These are phyloP conservation scores for Acorus calamus DNA, from an alignment of 106 monocot genomes.

Conservation along the genomic window DNA sequence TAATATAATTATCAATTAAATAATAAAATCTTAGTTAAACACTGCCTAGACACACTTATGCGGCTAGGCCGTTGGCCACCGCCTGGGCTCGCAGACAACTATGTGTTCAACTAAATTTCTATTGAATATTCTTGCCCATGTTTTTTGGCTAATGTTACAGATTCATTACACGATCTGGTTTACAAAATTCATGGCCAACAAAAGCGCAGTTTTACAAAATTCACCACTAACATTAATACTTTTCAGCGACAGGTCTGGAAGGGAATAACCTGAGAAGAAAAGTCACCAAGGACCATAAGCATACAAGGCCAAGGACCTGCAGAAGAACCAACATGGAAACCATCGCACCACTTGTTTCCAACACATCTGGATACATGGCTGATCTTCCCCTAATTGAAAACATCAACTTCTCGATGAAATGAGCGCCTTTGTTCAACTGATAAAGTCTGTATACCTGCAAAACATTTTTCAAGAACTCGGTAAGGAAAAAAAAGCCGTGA, in stretches of 20 bases:
- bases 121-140: too few relatives aligned
- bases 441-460: constrained; percentile 62
- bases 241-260: constrained; percentile 61
- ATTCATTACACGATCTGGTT: too few relatives aligned
- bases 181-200: too few relatives aligned
- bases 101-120: too few relatives aligned
- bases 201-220: too few relatives aligned
- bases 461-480: background rate
- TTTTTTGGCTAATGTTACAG: too few relatives aligned
- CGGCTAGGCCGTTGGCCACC: too few relatives aligned
- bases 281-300: constrained; percentile 58
- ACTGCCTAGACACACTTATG: too few relatives aligned
- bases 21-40: too few relatives aligned
- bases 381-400: constrained; percentile 25
- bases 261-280: constrained; percentile 69
- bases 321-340: constrained; percentile 39
- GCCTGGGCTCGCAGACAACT: too few relatives aligned
- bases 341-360: constrained; percentile 36
- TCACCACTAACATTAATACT: constrained; percentile 24
- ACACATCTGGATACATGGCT: constrained; percentile 12
- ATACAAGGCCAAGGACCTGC: constrained; percentile 51
- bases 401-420: constrained; percentile 53
- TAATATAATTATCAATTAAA: too few relatives aligned
- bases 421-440: constrained; percentile 57
- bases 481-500: too few relatives aligned